Evolutionary conservation across 176 grass and related monocot genomes (phyloP).

Genomic region (Triticum monococcum): DNA sequence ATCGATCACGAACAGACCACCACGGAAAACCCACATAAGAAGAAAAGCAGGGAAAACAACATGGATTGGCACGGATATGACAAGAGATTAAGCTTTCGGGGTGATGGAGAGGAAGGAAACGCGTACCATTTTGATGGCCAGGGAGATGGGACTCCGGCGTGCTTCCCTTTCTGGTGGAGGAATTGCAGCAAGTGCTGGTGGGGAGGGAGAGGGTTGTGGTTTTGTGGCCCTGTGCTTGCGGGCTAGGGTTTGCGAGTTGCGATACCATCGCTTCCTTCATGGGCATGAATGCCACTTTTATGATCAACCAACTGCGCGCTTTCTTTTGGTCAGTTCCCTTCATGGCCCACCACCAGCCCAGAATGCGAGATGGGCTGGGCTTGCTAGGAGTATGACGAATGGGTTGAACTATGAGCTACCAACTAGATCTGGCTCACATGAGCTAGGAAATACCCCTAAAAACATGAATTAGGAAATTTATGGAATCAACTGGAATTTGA

Average conservation of each 20-base stretch:
- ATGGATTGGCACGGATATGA: background rate
- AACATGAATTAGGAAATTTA: no score
- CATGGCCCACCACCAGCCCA: no score
- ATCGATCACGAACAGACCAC: background rate
- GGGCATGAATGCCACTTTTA: background rate
- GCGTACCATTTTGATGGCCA: constrained; percentile 45
- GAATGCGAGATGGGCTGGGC: no score
- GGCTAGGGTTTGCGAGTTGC: constrained; percentile 23
- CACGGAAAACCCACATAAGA: background rate
- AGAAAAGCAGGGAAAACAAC: background rate
- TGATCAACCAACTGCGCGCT: no score
- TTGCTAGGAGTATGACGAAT: no score
- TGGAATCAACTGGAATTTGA: no score
- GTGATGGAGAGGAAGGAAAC: background rate
- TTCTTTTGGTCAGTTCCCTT: no score
- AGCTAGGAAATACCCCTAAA: no score
- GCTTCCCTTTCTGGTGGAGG: constrained; percentile 13
- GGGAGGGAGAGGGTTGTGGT: background rate
- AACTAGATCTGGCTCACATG: no score
- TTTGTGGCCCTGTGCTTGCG: constrained; percentile 5
- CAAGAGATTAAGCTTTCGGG: background rate
- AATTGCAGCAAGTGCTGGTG: constrained; percentile 19
- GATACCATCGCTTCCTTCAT: background rate
- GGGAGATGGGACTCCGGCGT: constrained; percentile 1
- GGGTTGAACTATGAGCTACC: no score